Evolutionary conservation across 2,329 filamentous ascomycete species (phyloP).

Genomic region (Hansfordia pulvinata): DNA sequence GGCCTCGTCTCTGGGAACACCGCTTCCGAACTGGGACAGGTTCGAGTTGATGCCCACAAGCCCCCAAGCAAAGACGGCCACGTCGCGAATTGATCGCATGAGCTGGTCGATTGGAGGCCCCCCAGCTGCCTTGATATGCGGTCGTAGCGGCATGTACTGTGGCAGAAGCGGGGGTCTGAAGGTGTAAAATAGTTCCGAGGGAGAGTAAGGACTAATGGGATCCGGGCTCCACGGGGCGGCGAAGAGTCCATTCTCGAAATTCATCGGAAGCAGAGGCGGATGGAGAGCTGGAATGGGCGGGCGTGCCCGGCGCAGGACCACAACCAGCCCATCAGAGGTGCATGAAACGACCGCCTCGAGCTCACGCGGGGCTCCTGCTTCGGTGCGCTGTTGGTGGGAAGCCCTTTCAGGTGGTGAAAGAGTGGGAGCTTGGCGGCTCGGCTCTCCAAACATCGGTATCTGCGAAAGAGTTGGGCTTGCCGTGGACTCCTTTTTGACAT

Average conservation of each 20-base stretch:
- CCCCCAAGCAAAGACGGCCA: slow-evolving; percentile 81
- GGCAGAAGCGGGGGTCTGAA: slow-evolving; percentile 28
- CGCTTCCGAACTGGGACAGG: slow-evolving; percentile 48
- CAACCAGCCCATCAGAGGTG: slow-evolving; percentile 76
- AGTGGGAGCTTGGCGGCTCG: no score
- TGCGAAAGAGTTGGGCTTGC: slow-evolving; percentile 18
- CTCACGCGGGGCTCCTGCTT: slow-evolving; percentile 53
- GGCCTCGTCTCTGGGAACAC: slow-evolving; percentile 48
- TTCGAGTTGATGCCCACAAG: slow-evolving; percentile 69
- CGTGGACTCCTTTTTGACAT: slow-evolving; percentile 21
- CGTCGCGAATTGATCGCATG: slow-evolving; percentile 70
- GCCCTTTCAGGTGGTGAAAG: no score
- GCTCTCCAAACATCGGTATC: slow-evolving; percentile 10
- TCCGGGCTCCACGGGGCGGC: slow-evolving; percentile 68
- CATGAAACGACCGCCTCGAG: slow-evolving; percentile 86
- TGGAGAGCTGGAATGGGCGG: slow-evolving; percentile 51
- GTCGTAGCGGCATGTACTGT: slow-evolving; percentile 28
- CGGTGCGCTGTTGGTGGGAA: no score
- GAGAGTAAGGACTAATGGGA: slow-evolving; percentile 38
- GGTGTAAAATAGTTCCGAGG: slow-evolving; percentile 26
- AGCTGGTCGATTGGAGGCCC: slow-evolving; percentile 48
- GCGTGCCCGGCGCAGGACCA: slow-evolving; percentile 62
- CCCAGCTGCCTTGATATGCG: slow-evolving; percentile 28
- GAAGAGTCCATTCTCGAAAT: slow-evolving; percentile 52
- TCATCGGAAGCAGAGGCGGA: slow-evolving; percentile 29